A percentile compares a stretch with the other conserved stretches of the same genome.
phyloP scores from a whole-genome alignment of 2,329 filamentous ascomycete species.

The Pyrenophora tritici-repentis region DNA sequence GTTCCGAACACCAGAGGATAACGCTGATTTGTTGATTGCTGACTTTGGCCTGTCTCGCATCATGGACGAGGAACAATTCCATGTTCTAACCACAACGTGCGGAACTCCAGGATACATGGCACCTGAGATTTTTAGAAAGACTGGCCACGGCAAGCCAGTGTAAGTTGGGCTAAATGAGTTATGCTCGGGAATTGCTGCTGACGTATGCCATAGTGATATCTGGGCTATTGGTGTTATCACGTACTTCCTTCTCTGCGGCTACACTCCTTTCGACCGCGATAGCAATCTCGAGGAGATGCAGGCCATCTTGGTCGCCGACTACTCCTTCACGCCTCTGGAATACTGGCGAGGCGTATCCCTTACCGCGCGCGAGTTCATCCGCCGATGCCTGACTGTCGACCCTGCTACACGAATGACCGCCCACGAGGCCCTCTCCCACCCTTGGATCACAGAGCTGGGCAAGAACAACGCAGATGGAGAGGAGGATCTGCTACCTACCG shows the following conservation, averaged over 20 bases:
- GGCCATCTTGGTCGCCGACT: conserved; percentile 94
- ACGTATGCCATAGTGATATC: conserved; percentile 66
- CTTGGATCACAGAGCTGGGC: conserved; percentile 66
- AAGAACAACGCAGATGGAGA: conserved; percentile 49
- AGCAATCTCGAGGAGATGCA: conserved; percentile 99
- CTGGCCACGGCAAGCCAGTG: conserved; percentile 96
- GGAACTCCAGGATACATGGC: conserved; percentile 99
- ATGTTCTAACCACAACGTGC: conserved; percentile 95
- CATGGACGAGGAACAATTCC: conserved; percentile 99
- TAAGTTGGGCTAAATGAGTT: conserved; percentile 41
- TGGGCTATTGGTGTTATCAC: conserved; percentile 99
- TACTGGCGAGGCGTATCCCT: conserved; percentile 96
- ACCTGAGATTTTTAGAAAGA: conserved; percentile 99
- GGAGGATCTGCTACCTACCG: conserved; percentile 64
- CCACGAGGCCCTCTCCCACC: conserved; percentile 71
- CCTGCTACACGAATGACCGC: conserved; percentile 86
- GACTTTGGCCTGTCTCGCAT: conserved; percentile 95
- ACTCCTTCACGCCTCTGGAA: conserved; percentile 89
- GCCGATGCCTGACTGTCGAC: conserved; percentile 88
- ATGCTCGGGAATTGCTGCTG: conserved; percentile 8
- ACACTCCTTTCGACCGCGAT: conserved; percentile 97
- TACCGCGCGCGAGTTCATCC: conserved; percentile 86
- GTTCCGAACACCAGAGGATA: conserved; percentile 96
- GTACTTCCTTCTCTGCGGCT: conserved; percentile 96
- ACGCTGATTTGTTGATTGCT: conserved; percentile 93